phyloP scores from a whole-genome alignment of 352 stramenopile genomes.

The Globisporangium parvum region DNA sequence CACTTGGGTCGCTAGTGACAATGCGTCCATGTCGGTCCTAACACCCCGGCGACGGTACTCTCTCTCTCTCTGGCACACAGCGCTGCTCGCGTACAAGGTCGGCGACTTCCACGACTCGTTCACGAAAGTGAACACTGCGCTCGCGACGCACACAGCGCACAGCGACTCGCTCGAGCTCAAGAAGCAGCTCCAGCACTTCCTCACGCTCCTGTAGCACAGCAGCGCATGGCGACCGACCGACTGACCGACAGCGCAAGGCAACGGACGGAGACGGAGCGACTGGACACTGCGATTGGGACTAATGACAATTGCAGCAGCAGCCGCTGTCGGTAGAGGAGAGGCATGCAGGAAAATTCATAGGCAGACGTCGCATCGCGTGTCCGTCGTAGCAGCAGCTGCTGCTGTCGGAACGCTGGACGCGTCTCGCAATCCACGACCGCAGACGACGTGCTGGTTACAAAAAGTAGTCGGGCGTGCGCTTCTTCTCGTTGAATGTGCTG shows the following conservation, averaged over 20 bases:
- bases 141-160: slow-evolving; percentile 75
- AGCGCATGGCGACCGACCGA: neutral
- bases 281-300: neutral
- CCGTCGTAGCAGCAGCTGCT: neutral
- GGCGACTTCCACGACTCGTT: slow-evolving; percentile 90
- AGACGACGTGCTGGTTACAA: slow-evolving; percentile 38
- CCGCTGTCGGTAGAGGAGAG: too few relatives aligned
- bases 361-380: neutral
- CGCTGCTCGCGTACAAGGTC: slow-evolving; percentile 87
- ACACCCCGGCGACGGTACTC: neutral
- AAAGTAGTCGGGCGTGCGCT: slow-evolving; percentile 91
- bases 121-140: slow-evolving; percentile 79
- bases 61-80: too few relatives aligned
- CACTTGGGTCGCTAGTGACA: neutral
- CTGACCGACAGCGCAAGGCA: neutral
- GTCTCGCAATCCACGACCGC: neutral
- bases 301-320: too few relatives aligned
- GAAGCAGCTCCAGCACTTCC: slow-evolving; percentile 80
- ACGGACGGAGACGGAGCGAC: neutral
- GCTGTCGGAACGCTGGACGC: neutral
- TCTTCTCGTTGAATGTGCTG: slow-evolving; percentile 91
- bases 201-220: slow-evolving; percentile 53
- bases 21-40: slow-evolving; percentile 2
- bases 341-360: too few relatives aligned
- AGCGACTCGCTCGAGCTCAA: slow-evolving; percentile 88